These are phyloP conservation scores for Lithospermum erythrorhizon DNA, from an alignment of 257 asterid genomes.

Conservation along the genomic window DNA sequence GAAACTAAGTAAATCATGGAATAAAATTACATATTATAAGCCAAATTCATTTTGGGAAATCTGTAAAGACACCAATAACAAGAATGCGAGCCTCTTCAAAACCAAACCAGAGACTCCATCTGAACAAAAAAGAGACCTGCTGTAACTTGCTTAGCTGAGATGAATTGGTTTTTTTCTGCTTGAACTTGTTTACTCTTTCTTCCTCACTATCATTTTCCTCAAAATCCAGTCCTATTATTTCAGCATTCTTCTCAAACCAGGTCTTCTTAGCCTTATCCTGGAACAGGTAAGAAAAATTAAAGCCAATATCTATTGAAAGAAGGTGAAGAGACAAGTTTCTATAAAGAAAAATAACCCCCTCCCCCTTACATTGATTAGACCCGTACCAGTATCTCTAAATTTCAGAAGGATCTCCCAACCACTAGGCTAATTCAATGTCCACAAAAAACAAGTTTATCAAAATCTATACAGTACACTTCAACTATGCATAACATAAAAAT, in stretches of 20 bases:
- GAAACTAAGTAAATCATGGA: neutral
- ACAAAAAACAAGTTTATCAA: too few relatives aligned
- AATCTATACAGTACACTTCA: too few relatives aligned
- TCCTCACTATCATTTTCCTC: conserved; percentile 88
- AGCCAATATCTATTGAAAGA: neutral
- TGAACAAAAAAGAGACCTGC: conserved; percentile 35
- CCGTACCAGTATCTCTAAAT: too few relatives aligned
- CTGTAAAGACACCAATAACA: conserved; percentile 3
- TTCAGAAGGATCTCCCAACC: too few relatives aligned
- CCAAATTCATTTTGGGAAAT: neutral
- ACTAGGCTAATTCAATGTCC: too few relatives aligned
- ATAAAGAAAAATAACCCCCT: too few relatives aligned
- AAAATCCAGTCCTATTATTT: conserved; percentile 58
- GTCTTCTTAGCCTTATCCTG: conserved; percentile 79
- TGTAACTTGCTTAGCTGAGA: conserved; percentile 61
- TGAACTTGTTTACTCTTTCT: conserved; percentile 58
- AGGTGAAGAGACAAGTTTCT: neutral
- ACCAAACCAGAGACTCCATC: neutral
- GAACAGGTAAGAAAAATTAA: neutral
- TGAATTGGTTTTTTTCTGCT: conserved; percentile 53
- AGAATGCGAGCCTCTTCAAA: neutral
- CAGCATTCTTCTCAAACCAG: conserved; percentile 85
- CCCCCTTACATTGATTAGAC: too few relatives aligned
- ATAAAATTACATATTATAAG: neutral
- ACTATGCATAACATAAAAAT: too few relatives aligned